Conservation (phyloP, 2,329 filamentous ascomycete genomes). For the Beauveria asiatica region DNA sequence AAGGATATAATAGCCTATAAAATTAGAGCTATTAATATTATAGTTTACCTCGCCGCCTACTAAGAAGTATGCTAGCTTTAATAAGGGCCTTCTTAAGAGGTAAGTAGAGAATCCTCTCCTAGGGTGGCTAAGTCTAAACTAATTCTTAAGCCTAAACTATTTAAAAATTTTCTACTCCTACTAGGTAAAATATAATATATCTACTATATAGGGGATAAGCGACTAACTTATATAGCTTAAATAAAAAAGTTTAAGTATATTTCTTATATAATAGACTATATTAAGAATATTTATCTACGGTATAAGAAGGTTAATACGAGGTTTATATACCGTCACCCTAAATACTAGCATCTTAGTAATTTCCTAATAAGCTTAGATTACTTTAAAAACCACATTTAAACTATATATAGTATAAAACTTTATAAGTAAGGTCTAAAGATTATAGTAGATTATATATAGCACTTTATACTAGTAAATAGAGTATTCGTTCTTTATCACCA, state of each 20-base stretch:
- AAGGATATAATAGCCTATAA: neutral
- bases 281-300: slow-evolving; percentile 8
- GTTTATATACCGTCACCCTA: slow-evolving; percentile 8
- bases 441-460: neutral
- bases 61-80: slow-evolving; percentile 5
- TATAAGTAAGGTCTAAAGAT: too few relatives aligned
- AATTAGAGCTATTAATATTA: slow-evolving; percentile 1
- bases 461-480: neutral
- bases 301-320: neutral
- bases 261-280: slow-evolving; percentile 8
- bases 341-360: slow-evolving; percentile 8
- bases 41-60: slow-evolving; percentile 9
- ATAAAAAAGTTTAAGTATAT: slow-evolving; percentile 8
- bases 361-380: slow-evolving; percentile 8
- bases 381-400: slow-evolving; percentile 10
- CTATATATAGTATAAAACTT: slow-evolving; percentile 2
- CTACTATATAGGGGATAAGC: slow-evolving; percentile 10
- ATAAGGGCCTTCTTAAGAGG: too few relatives aligned
- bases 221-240: neutral
- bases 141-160: neutral
- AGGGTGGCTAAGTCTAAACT: too few relatives aligned
- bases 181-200: slow-evolving; percentile 10
- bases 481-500: neutral
- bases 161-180: slow-evolving; percentile 4
- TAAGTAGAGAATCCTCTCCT: too few relatives aligned